Evolutionary conservation across 148 eudicot genomes (phyloP), one percentile per base, ranked within the genome.

Genomic region (Tetragonia tetragonoides): DNA sequence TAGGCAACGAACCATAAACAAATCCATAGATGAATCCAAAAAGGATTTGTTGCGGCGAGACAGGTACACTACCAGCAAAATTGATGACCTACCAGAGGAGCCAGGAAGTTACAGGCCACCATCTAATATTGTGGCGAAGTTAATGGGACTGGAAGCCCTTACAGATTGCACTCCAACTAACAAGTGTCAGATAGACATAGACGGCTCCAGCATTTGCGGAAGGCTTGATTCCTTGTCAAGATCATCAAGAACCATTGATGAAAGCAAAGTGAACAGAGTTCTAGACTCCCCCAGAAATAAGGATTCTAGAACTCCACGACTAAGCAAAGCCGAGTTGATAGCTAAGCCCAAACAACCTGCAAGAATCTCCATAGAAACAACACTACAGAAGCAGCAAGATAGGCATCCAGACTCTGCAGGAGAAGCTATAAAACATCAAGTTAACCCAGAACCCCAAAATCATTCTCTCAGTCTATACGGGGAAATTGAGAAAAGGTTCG

Each of bases 101-200:
- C 87, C 89, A 47, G 88, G 81, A 77, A 90, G 88, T 69, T 84
- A 82, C 74, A 85, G 84, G 77, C 53, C 88, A 73, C 82, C 88
- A 46, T 87, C 97, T 10, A 84, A 84, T 54, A 70, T 94, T 10
- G 91, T 94, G 47, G 95, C 93, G 51, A 94, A 85, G 88, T 80
- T 94, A 40, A 94, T 94, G 98, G 98, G 98, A 39, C 80, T 94
- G 75, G 91, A 92, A 68, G 85, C 77, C 75, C 81, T 90, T 66
- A 88, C 94, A 70, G 84, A 86, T 80, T 40, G 78, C 47, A 67
- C 41, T 56, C 34, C 87, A 15, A 23, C 76, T 28, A 63, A 80
- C 21, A 82, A 82, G 62, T 65, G 63, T 63, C 80, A 56, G 71
- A 73, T 75, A 21, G 76, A 56, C 70, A 82, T 69, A 24, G 61